Percentiles rank a stretch among this genome's conserved stretches.
phyloP scores from a whole-genome alignment of 176 grass and related monocot genomes.

The Triticum monococcum region DNA sequence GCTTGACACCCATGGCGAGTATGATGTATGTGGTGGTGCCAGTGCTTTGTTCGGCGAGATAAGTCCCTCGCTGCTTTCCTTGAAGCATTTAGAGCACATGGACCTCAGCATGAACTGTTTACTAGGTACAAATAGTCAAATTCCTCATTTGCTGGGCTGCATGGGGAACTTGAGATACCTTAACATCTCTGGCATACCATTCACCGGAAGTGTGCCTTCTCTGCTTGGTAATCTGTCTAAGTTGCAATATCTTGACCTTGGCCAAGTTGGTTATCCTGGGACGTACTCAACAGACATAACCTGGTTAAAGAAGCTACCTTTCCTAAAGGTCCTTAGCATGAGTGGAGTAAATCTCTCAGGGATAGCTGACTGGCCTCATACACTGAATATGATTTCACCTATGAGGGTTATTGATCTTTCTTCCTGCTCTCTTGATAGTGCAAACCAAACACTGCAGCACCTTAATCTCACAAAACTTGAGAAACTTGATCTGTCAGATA shows the following conservation, averaged over 20 bases:
- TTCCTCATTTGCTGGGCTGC: slow-evolving; percentile 14
- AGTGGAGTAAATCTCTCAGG: no score
- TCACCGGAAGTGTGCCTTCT: slow-evolving; percentile 18
- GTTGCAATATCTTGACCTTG: slow-evolving; percentile 26
- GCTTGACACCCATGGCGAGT: accelerated
- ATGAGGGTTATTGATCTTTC: neutral
- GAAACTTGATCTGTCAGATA: accelerated
- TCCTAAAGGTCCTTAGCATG: no score
- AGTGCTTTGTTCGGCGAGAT: slow-evolving; percentile 28
- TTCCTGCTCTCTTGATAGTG: accelerated
- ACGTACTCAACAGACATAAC: neutral
- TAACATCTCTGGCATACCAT: neutral
- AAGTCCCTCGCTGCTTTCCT: slow-evolving; percentile 16
- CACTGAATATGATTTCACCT: neutral
- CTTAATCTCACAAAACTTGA: neutral
- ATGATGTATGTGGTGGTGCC: neutral
- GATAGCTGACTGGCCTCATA: neutral
- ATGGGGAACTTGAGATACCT: slow-evolving; percentile 5
- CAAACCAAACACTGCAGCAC: neutral
- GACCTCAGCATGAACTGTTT: slow-evolving; percentile 44
- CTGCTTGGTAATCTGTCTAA: slow-evolving; percentile 40
- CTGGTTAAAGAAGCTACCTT: neutral
- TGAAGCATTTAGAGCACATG: slow-evolving; percentile 9
- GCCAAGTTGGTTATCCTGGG: accelerated
- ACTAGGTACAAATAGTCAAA: neutral